Evolutionary conservation across 2,329 filamentous ascomycete genomes (phyloP).

Genomic region (Pochonia chlamydosporia): DNA sequence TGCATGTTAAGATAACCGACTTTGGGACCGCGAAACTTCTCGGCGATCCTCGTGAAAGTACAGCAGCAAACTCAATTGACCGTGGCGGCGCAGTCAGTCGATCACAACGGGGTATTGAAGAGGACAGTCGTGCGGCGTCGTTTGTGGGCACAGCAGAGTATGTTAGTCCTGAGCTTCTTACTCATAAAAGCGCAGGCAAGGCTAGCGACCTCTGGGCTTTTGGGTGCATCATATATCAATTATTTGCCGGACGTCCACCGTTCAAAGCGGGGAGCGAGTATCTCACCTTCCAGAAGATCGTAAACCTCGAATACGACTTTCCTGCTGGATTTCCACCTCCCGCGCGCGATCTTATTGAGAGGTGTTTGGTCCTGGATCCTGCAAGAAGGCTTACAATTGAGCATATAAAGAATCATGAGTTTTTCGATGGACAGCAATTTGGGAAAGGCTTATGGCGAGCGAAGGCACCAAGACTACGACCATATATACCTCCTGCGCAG

Average conservation of each 20-base stretch:
- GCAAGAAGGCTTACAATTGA: constrained; percentile 80
- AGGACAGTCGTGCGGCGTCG: constrained; percentile 75
- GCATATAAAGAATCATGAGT: constrained; percentile 93
- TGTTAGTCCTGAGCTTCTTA: constrained; percentile 93
- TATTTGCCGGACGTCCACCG: constrained; percentile 89
- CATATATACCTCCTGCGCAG: constrained; percentile 71
- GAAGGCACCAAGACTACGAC: constrained; percentile 80
- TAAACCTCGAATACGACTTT: constrained; percentile 89
- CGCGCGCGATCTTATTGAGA: constrained; percentile 83
- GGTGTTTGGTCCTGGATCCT: constrained; percentile 85
- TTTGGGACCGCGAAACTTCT: constrained; percentile 97
- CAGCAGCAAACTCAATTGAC: constrained; percentile 34
- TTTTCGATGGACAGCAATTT: constrained; percentile 84
- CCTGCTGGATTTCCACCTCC: constrained; percentile 80
- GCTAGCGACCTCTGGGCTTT: constrained; percentile 98
- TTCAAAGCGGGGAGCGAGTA: constrained; percentile 98
- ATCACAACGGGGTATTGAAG: constrained; percentile 34
- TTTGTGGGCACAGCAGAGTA: constrained; percentile 98
- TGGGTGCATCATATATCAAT: constrained; percentile 95
- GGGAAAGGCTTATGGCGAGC: constrained; percentile 82
- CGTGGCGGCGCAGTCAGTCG: constrained; percentile 29
- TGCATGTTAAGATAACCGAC: constrained; percentile 98
- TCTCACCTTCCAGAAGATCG: constrained; percentile 96
- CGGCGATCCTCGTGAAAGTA: constrained; percentile 30
- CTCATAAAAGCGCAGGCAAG: constrained; percentile 95